Evolutionary conservation across 202 grass and related monocot species (phyloP).

Genomic region (Miscanthus sacchariflorus): DNA sequence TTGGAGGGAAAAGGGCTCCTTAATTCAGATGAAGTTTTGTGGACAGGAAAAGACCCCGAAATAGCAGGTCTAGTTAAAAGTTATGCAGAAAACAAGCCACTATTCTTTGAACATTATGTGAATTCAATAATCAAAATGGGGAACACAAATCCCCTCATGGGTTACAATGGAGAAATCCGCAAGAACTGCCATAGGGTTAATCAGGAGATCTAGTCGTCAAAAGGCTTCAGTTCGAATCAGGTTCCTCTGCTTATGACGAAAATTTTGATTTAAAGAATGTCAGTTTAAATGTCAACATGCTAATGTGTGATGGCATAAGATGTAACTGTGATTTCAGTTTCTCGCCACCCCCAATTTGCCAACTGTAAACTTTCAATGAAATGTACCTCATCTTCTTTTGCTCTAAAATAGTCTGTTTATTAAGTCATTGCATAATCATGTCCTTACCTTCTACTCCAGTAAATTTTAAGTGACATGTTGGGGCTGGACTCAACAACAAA

Average conservation of each 20-base stretch:
- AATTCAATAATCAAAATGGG: constrained; percentile 87
- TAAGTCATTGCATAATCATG: neutral
- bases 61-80: constrained; percentile 62
- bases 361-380: constrained; percentile 53
- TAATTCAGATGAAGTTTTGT: constrained; percentile 79
- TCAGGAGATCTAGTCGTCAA: constrained; percentile 40
- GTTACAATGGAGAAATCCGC: constrained; percentile 66
- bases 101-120: constrained; percentile 81
- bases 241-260: constrained; percentile 45
- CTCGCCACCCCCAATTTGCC: neutral
- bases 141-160: constrained; percentile 64
- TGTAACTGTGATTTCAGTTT: constrained; percentile 36
- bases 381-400: constrained; percentile 25
- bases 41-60: constrained; percentile 64
- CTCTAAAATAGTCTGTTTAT: constrained; percentile 9
- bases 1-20: constrained; percentile 67
- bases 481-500: neutral
- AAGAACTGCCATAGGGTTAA: constrained; percentile 70
- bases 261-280: constrained; percentile 18
- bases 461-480: neutral
- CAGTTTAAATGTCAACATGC: constrained; percentile 42
- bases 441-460: neutral
- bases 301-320: constrained; percentile 45
- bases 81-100: constrained; percentile 66
- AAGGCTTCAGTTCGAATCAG: neutral